These are phyloP conservation scores for Puccinia horiana DNA, from an alignment of 1,284 basidiomycete species.

Conservation along the genomic window DNA sequence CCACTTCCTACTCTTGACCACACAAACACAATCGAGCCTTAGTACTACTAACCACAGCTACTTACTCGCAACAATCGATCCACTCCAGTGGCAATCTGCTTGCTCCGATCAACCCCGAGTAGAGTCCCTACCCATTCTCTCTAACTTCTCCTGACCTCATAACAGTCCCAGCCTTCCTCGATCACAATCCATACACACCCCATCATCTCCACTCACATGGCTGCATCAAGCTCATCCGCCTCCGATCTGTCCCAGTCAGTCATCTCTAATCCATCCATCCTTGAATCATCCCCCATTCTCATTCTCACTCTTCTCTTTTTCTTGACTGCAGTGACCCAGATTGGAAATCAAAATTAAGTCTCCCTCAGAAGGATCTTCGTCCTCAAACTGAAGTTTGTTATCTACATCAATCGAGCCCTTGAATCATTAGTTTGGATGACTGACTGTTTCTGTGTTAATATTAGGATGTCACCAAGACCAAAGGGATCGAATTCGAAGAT, in stretches of 20 bases:
- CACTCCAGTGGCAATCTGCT: no score
- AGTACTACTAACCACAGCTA: no score
- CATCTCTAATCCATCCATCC: slow-evolving; percentile 1
- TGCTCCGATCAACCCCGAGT: no score
- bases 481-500: slow-evolving; percentile 88
- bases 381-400: slow-evolving; percentile 77
- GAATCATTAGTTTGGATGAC: slow-evolving; percentile 1
- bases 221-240: slow-evolving; percentile 32
- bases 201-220: slow-evolving; percentile 3
- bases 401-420: slow-evolving; percentile 12
- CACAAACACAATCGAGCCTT: no score
- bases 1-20: no score
- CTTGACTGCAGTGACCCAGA: slow-evolving; percentile 51
- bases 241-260: slow-evolving; percentile 48
- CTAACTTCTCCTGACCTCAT: background rate
- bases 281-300: background rate
- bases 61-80: no score
- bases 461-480: slow-evolving; percentile 82
- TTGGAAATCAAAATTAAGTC: slow-evolving; percentile 76
- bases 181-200: slow-evolving; percentile 40
- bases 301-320: background rate
- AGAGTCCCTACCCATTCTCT: background rate
- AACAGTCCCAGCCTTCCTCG: no score
- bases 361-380: slow-evolving; percentile 84
- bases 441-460: background rate